phyloP scores from a whole-genome alignment of 2,329 filamentous ascomycete genomes.

The Aspergillus hiratsukae region DNA sequence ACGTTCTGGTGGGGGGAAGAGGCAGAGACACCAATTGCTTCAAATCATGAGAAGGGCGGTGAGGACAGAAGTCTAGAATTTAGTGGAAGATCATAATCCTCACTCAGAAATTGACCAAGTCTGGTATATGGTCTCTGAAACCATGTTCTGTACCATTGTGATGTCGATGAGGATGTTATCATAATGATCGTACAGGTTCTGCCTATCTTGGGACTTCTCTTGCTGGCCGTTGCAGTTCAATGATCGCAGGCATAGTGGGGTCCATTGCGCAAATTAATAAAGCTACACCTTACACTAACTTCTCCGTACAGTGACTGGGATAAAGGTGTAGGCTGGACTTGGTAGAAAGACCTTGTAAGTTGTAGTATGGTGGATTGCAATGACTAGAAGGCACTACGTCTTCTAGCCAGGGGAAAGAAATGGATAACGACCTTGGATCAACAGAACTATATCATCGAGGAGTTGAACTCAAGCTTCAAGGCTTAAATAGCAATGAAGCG shows the following conservation, averaged over 20 bases:
- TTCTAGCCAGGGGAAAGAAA: background rate
- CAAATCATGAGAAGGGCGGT: slow-evolving; percentile 1
- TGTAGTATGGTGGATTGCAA: background rate
- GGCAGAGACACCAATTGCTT: slow-evolving; percentile 2
- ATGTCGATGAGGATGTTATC: background rate
- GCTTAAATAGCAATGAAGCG: slow-evolving; percentile 1
- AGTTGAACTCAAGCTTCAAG: background rate
- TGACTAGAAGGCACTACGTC: background rate
- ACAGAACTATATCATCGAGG: background rate
- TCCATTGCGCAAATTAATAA: background rate
- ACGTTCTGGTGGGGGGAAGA: background rate
- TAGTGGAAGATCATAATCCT: slow-evolving; percentile 3
- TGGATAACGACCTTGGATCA: background rate
- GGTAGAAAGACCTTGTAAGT: background rate
- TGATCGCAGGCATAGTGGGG: background rate
- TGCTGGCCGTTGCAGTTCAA: background rate
- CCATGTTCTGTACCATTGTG: background rate
- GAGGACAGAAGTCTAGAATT: background rate
- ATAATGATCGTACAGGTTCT: background rate
- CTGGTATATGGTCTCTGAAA: background rate
- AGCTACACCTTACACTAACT: background rate
- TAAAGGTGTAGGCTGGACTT: background rate
- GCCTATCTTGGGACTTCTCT: background rate
- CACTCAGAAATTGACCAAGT: background rate
- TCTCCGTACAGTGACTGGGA: background rate